Evolutionary conservation across 139 green algal species (phyloP).

Genomic region (Eudorina sp.): DNA sequence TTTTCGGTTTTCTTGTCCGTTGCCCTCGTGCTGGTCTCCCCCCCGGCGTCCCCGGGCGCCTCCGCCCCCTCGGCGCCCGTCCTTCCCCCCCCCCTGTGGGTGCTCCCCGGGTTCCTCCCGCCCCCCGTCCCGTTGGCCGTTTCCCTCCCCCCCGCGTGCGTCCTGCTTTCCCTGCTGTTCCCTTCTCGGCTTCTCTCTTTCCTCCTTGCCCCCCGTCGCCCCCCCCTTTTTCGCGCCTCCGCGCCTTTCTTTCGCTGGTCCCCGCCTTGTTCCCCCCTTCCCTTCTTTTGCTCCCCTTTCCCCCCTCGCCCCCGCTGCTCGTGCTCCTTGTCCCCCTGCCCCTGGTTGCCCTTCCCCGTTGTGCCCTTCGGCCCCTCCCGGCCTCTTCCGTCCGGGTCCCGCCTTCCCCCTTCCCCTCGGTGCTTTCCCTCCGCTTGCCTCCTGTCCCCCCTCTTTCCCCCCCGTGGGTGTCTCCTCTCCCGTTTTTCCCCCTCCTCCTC

Average conservation of each 20-base stretch:
- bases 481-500: not conserved
- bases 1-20: not conserved
- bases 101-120: not conserved
- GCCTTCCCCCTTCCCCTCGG: not conserved
- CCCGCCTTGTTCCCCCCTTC: not conserved
- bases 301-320: not conserved
- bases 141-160: not conserved
- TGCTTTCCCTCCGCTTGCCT: not conserved
- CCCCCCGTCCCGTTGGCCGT: not conserved
- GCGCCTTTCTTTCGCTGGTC: not conserved
- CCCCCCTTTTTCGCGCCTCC: not conserved
- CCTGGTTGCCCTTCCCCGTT: not conserved
- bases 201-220: not conserved
- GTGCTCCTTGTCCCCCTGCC: not conserved
- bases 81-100: not conserved
- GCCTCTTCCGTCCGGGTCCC: not conserved
- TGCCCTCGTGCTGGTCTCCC: not conserved
- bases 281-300: not conserved
- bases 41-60: not conserved
- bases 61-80: not conserved
- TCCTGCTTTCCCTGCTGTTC: not conserved
- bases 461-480: not conserved
- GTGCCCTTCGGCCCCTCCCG: not conserved
- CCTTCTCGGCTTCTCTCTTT: not conserved
- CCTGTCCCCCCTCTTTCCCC: not conserved